Base-by-base conservation (phyloP, 2,329 filamentous ascomycete genomes). In the Cucurbitaria berberidis region DNA sequence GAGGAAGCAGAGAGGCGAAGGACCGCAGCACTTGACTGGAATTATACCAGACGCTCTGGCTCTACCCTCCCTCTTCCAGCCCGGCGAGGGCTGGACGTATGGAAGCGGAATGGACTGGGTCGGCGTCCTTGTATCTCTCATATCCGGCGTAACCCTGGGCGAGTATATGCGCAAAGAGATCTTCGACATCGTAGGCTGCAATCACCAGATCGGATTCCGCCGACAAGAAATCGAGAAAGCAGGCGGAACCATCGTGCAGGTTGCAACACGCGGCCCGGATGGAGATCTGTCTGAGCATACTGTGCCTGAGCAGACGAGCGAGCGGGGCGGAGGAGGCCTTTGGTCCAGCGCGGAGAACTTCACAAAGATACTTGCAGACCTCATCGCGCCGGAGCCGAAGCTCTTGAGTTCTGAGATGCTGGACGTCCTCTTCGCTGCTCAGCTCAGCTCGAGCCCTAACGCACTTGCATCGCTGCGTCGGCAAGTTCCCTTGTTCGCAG, bases 81-180 rank as follows among this genome's bases (percentile, higher is more conserved):
- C 81, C 0, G 81, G 80, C 2, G 69, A 76, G 3, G 76, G 76
- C 4, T 84, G 80, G 80, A 67, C 64, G 24, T 84, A 83, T 55
- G 80, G 81, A 15, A 63, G 69, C 9, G 70, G 71, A 1, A 47
- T 76, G 36, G 81, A 83, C 68, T 83, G 80, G 79, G 79, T 76
- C 3, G 79, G 77, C 5, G 55, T 75, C 18, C 68, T 76, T 2
- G 65, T 83, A 5, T 75, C 79, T 59, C 60, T 57, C 5, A 36
- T 78, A 5, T 77, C 74, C 0, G 72, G 73, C 5, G 50, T 67
- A 42, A 57, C 57, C 1, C 27, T 55, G 11, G 49, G 47, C 5
- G 44, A 46, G 7, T 42, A 22, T 10, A 29, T 55, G 3, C 61
- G 81, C 7, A 72, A 74, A 2, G 62, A 58, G 18, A 32, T 55